A percentile compares a stretch with the other conserved stretches of the same genome.
These are phyloP conservation scores for Metroxylon sagu DNA, from an alignment of 176 grass and related monocot species.

Conservation along the genomic window DNA sequence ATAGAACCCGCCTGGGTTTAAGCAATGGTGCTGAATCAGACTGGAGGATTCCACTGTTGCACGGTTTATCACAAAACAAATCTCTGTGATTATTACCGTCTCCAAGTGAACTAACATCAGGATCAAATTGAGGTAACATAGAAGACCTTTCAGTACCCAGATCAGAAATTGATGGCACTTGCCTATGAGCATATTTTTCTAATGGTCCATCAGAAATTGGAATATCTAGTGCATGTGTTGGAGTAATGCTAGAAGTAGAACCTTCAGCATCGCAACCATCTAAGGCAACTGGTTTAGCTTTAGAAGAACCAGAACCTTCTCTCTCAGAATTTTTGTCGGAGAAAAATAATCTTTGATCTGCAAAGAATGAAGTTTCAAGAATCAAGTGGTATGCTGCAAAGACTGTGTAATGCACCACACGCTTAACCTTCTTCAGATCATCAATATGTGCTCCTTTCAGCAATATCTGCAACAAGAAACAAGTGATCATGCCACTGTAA, in stretches of 20 bases:
- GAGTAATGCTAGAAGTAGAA: neutral
- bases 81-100: neutral
- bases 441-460: constrained; percentile 56
- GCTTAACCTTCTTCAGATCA: constrained; percentile 84
- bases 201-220: constrained; percentile 1
- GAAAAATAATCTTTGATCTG: constrained; percentile 65
- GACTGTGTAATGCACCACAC: constrained; percentile 66
- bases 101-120: neutral
- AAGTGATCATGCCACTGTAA: neutral
- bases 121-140: too few species aligned
- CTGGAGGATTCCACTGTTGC: too few species aligned
- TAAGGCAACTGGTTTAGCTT: neutral
- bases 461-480: constrained; percentile 60
- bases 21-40: neutral
- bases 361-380: constrained; percentile 80
- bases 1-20: neutral
- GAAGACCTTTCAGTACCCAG: too few species aligned
- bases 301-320: constrained; percentile 29
- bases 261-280: constrained; percentile 1
- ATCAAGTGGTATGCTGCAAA: constrained; percentile 87
- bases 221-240: constrained; percentile 6
- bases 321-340: constrained; percentile 31
- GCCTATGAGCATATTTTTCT: too few species aligned
- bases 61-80: neutral
- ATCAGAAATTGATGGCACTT: too few species aligned